Base-by-base conservation (phyloP, 2,329 filamentous ascomycete species). In the Graphilbum fragrans region DNA sequence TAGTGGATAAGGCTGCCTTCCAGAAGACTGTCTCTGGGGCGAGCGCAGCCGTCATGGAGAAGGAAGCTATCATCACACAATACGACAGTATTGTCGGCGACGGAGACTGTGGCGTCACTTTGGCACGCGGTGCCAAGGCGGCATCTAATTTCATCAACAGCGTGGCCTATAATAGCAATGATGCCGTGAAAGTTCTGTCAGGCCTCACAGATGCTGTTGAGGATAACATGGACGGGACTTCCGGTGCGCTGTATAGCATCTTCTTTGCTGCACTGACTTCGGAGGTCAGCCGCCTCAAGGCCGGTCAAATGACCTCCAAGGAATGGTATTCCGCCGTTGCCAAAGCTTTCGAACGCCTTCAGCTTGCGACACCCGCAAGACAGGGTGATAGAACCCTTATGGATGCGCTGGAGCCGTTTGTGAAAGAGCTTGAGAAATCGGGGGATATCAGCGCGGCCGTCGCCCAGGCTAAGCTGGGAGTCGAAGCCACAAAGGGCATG, bases 401-500 rank as follows among this genome's bases (percentile, higher is more conserved):
- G 27, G 92, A 98, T 61, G 87, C 90, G 2, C 67, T 98, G 38
- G 75, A 84, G 47, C 92, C 92, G 2, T 98, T 96, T 56, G 80
- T 93, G 39, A 74, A 88, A 35, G 74, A 71, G 3, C 70, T 96
- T 3, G 68, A 63, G 7, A 61, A 72, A 53, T 75, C 74, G 14
- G 25, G 38, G 17, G 74, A 84, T 55, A 58, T 92, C 18, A 71
- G 75, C 49, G 69, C 77, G 55, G 88, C 92, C 8, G 86, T 86
- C 0, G 67, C 77, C 52, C 86, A 85, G 2, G 81, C 87, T 1
- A 73, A 74, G 48, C 69, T 77, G 37, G 92, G 82, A 1, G 82
- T 88, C 4, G 81, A 90, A 49, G 75, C 75, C 23, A 96, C 92
- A 18, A 94, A 88, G 66, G 83, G 82, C 20, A 95, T 98, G 88